Conservation (phyloP, 2,329 filamentous ascomycete species). For the Venturia carpophila region DNA sequence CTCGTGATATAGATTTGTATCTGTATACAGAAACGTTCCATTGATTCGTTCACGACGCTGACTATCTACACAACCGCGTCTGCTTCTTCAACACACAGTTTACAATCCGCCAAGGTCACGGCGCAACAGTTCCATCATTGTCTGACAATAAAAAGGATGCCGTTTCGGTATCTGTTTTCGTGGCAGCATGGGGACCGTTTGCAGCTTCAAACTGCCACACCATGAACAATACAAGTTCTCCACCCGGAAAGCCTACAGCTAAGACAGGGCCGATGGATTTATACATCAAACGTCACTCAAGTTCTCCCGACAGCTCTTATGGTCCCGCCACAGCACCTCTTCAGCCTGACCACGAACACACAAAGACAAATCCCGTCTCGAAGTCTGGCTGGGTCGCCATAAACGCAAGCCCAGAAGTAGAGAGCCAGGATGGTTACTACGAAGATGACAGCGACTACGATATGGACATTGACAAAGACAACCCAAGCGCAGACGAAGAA, state of each 20-base stretch:
- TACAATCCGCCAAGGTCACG: neutral
- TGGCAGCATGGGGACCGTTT: neutral
- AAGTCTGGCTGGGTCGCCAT: neutral
- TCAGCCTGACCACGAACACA: neutral
- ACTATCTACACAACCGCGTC: neutral
- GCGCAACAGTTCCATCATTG: neutral
- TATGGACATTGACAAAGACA: neutral
- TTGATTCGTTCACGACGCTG: neutral
- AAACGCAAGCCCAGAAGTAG: neutral
- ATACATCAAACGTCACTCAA: neutral
- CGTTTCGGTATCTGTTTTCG: neutral
- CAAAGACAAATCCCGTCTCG: neutral
- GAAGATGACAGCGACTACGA: neutral
- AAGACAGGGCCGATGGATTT: neutral
- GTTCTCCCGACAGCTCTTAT: neutral
- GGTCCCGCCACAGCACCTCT: neutral
- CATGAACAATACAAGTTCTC: neutral
- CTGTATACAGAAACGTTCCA: neutral
- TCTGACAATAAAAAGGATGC: neutral
- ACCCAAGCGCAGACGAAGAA: neutral
- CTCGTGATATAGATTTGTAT: neutral
- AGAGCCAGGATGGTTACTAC: neutral
- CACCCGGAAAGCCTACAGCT: neutral
- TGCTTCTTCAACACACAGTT: neutral
- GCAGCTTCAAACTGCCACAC: too few relatives aligned